These are phyloP conservation scores for Aureobasidium musti DNA, from an alignment of 2,329 filamentous ascomycete species.

Conservation along the genomic window DNA sequence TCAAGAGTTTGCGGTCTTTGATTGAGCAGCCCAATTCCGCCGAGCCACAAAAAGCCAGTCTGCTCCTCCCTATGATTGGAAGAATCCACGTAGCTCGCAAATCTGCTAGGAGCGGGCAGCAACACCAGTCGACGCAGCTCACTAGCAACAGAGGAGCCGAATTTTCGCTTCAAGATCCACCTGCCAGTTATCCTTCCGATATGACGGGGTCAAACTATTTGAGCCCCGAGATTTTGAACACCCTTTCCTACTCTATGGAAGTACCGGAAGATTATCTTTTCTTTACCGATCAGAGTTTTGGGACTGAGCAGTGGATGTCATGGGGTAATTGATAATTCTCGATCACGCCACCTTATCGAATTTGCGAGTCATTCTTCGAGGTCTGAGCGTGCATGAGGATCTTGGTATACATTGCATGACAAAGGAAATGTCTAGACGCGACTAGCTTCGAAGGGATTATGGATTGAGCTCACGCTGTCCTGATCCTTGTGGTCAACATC, in stretches of 20 bases:
- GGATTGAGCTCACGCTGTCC: background rate
- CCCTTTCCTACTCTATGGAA: constrained; percentile 16
- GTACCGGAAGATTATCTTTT: constrained; percentile 16
- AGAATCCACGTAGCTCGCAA: constrained; percentile 17
- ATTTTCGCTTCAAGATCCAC: background rate
- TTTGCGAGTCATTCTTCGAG: background rate
- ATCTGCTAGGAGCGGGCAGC: background rate
- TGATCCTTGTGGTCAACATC: constrained; percentile 21
- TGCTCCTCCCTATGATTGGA: constrained; percentile 15
- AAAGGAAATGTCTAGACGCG: constrained; percentile 1
- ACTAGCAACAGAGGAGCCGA: background rate
- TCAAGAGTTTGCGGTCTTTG: background rate
- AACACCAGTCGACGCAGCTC: background rate
- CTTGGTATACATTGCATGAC: background rate
- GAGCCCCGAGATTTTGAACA: background rate
- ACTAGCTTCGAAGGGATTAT: background rate
- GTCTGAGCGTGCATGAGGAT: background rate
- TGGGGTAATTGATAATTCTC: background rate
- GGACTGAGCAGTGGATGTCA: constrained; percentile 12
- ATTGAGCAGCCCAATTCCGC: background rate
- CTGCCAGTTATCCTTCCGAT: background rate
- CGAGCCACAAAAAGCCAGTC: constrained; percentile 8
- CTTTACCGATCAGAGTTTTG: constrained; percentile 1
- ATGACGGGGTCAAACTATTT: background rate
- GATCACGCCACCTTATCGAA: background rate